Base-by-base conservation (phyloP, 208 protist species). In the Crithidia expoeki region DNA sequence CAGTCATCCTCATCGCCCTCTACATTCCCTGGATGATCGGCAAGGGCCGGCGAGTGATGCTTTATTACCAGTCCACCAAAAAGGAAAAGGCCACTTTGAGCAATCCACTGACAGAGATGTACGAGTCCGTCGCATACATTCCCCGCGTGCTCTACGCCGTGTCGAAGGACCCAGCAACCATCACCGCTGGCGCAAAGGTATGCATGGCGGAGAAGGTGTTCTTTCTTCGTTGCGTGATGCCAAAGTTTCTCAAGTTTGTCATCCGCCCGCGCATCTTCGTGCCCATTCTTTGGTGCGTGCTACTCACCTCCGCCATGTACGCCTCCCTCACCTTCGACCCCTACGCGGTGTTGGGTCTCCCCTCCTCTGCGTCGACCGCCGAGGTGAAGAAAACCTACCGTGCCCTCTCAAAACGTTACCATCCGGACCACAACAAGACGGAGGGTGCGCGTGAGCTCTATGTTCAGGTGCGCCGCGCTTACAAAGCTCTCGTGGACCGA, bases 401-500 rank as follows among this genome's bases (percentile, higher is more conserved):
- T 55, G 59, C 80, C 4, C 80, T 97, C 25, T 91, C 90, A 16
- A 88, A 86, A 55, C 74, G 77, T 50, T 96, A 89, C 74, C 91
- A 97, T 78, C 90, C 94, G n/a, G 94, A 98, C 78, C 88, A 89
- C 77, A 97, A 96, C 76, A 89, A 84, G 36, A 96, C 88, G 27
- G 85, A 93, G 9, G 89, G 89, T 63, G 95, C 93, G 23, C 89
- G 93, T 33, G 83, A 89, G 23, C 79, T 95, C 56, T 98, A 96
- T 73, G 60, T 93, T 17, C 81, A 96, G 68, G 85, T 97, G 16
- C 92, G 86, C 32, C 85, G 92, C 14, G 96, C 96, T 12, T 97
- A 98, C 84, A 94, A 97, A 80, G 92, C 93, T 5, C 79, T 98
- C n/a, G 88, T 94, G 0, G 89, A 96, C 71, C 89, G 87, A n/a